These are phyloP conservation scores for Fagopyrum tataricum DNA, from an alignment of 148 eudicot genomes.

Conservation along the genomic window DNA sequence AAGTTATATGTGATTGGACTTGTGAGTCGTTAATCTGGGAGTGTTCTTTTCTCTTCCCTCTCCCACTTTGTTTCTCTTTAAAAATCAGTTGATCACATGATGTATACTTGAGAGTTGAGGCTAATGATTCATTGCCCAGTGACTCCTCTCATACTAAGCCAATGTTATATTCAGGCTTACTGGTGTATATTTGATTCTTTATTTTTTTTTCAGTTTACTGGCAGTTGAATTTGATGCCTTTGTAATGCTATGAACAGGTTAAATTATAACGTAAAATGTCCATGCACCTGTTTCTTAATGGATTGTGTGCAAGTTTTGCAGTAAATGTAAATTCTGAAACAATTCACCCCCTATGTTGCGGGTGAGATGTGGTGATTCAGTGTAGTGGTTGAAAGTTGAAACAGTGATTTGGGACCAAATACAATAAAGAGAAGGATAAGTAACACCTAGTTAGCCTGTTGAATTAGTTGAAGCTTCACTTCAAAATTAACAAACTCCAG, in stretches of 20 bases:
- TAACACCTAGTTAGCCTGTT: background rate
- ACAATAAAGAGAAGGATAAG: background rate
- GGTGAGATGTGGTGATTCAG: background rate
- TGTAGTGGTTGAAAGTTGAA: background rate
- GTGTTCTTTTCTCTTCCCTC: background rate
- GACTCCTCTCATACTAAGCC: background rate
- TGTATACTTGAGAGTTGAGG: background rate
- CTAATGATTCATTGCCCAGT: background rate
- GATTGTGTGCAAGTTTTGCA: too few species aligned
- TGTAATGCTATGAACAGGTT: background rate
- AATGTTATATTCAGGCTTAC: background rate
- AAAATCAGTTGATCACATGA: background rate
- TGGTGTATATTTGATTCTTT: background rate
- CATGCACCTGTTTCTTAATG: background rate
- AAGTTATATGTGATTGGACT: constrained; percentile 7
- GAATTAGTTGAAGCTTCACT: background rate
- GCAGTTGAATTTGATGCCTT: background rate
- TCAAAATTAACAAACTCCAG: background rate
- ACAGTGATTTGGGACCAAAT: background rate
- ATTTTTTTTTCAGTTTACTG: background rate
- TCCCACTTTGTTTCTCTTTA: background rate
- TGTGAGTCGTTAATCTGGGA: constrained; percentile 5
- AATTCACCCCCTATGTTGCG: background rate
- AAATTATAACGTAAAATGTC: background rate
- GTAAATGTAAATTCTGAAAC: too few species aligned